Evolutionary conservation across 1,284 basidiomycete genomes (phyloP), one percentile per base, ranked within the genome.

Genomic region (Leccinum pachyderme): DNA sequence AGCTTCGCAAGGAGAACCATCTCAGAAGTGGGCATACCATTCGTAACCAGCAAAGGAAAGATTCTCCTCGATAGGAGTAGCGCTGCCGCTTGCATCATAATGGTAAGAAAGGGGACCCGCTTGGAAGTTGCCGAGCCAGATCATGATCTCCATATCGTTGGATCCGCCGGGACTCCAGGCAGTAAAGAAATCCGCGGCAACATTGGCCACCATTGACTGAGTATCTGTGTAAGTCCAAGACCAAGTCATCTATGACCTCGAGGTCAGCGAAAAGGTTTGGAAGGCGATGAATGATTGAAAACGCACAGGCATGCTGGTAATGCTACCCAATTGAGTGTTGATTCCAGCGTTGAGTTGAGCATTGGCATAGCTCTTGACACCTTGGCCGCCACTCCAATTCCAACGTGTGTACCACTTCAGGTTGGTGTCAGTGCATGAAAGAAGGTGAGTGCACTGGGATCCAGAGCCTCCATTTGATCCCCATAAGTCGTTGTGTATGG

Each of bases 131-230:
- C 75, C 82, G 13, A 86, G 75, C 85, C 86, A 87, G 56, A 87
- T 70, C 85, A 87, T 87, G 59, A 86, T 77, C 63, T 87, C 86
- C 61, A 81, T 77, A 31, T 72, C 73, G 57, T 77, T 76, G 18
- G 74, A 69, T n/a, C 84, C 84, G 2, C 77, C 77, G 32, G 81
- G 46, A 1, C 73, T 73, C 55, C 67, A 68, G 2, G 84, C 77
- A 0, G 84, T 86, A 73, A 87, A 87, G 1, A 86, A 60, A 59
- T 87, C 85, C 59, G 77, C 87, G 9, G 83, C 81, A 47, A 85
- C 75, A 57, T 87, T 76, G 0, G 80, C 78, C 43, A 82, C 77
- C 55, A 75, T 61, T 0, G 56, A 58, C 8, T 66, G 3, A 18
- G 62, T 63, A 11, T 61, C 58, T 28, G 53, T 57, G 55, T 77